Conservation (phyloP, 2,329 filamentous ascomycete species). For the Hysterium pulicare region DNA sequence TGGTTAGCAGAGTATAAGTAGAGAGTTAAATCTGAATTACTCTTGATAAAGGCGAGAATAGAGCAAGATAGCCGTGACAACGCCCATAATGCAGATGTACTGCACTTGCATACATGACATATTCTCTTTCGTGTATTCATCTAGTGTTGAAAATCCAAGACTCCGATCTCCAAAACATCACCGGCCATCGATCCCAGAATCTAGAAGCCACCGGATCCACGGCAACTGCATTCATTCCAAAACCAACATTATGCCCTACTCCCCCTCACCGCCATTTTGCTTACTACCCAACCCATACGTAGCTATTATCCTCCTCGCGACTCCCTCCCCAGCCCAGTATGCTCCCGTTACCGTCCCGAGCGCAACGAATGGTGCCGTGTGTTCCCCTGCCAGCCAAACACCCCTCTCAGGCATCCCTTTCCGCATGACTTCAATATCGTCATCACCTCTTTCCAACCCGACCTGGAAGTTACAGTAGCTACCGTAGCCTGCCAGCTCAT, state of each 20-base stretch:
- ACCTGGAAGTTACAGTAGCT: constrained; percentile 84
- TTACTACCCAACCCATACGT: constrained; percentile 41
- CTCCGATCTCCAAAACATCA: no score
- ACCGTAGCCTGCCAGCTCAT: constrained; percentile 76
- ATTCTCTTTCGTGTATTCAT: no score
- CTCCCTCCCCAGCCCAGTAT: constrained; percentile 84
- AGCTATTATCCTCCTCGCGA: constrained; percentile 62
- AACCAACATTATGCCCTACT: background rate
- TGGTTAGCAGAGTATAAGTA: no score
- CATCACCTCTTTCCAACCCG: constrained; percentile 66
- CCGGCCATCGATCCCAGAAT: no score
- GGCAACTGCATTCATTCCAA: background rate
- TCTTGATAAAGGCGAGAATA: no score
- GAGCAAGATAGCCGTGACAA: background rate
- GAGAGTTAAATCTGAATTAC: no score
- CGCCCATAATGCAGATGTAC: no score
- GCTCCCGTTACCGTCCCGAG: constrained; percentile 86
- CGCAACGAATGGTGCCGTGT: constrained; percentile 85
- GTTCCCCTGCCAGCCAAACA: constrained; percentile 85
- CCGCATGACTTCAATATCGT: constrained; percentile 63
- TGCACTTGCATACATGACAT: no score
- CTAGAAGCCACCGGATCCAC: no score
- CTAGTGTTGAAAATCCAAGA: no score
- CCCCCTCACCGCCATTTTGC: background rate
- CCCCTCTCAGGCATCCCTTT: constrained; percentile 58